Evolutionary conservation across 2,329 filamentous ascomycete species (phyloP).

Genomic region (Kalaharituber pfeilii): DNA sequence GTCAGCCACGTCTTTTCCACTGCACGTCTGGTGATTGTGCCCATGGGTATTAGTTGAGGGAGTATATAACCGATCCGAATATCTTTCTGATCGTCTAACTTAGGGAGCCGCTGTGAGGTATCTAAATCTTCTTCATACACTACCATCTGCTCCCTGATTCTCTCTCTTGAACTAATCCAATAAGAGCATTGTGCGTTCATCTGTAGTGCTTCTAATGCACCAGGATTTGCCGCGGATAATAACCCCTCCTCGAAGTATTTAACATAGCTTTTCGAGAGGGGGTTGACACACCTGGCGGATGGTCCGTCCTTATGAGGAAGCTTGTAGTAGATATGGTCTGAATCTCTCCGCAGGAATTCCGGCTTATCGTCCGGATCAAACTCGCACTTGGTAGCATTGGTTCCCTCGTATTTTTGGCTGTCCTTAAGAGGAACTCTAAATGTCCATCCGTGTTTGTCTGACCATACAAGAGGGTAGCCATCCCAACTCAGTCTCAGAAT

Average conservation of each 20-base stretch:
- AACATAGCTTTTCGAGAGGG: constrained; percentile 80
- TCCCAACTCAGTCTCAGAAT: constrained; percentile 78
- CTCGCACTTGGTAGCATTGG: constrained; percentile 56
- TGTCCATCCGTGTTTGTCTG: constrained; percentile 81
- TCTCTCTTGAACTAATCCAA: constrained; percentile 89
- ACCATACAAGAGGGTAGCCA: constrained; percentile 78
- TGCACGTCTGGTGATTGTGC: constrained; percentile 80
- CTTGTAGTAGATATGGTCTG: constrained; percentile 60
- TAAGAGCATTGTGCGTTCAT: constrained; percentile 99
- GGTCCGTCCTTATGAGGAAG: constrained; percentile 93
- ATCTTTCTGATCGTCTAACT: background rate
- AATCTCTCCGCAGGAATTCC: constrained; percentile 46
- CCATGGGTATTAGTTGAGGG: constrained; percentile 94
- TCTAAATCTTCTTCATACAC: constrained; percentile 41
- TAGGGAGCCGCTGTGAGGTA: background rate
- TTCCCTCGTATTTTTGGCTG: constrained; percentile 46
- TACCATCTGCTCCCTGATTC: constrained; percentile 90
- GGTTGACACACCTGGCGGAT: constrained; percentile 62
- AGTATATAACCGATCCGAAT: constrained; percentile 64
- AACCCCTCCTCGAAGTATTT: constrained; percentile 79
- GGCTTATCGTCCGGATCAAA: constrained; percentile 57
- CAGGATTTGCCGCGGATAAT: constrained; percentile 68
- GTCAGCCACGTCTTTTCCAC: constrained; percentile 98
- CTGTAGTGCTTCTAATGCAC: constrained; percentile 85
- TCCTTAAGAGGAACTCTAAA: constrained; percentile 56